These are phyloP conservation scores for Proliferodiscus dingleyae DNA, from an alignment of 2,329 filamentous ascomycete species.

Conservation along the genomic window DNA sequence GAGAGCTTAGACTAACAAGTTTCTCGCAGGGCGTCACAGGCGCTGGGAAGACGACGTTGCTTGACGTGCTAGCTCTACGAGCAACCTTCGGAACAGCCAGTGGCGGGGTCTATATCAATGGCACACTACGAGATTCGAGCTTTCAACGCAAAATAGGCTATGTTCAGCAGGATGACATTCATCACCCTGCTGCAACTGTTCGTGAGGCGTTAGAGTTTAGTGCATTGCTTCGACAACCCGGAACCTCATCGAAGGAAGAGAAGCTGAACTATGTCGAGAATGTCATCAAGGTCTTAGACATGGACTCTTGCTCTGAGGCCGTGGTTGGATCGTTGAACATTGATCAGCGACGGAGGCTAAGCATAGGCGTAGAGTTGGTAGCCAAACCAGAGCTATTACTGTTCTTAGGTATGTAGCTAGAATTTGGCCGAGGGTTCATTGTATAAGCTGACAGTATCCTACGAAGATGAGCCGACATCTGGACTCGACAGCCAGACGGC, in stretches of 20 bases:
- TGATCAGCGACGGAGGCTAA: conserved; percentile 70
- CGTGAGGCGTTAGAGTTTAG: conserved; percentile 84
- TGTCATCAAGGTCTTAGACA: conserved; percentile 84
- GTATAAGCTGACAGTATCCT: conserved; percentile 33
- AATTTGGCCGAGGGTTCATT: background rate
- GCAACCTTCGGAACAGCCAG: conserved; percentile 84
- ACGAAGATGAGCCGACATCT: conserved; percentile 84
- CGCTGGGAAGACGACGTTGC: conserved; percentile 88
- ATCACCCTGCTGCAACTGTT: conserved; percentile 78
- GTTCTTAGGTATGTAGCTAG: conserved; percentile 54
- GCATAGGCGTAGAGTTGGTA: conserved; percentile 88
- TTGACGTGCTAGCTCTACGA: conserved; percentile 81
- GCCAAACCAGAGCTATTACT: conserved; percentile 83
- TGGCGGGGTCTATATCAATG: conserved; percentile 71
- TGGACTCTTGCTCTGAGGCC: conserved; percentile 86
- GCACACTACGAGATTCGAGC: conserved; percentile 64
- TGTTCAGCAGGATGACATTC: conserved; percentile 68
- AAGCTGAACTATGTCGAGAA: conserved; percentile 86
- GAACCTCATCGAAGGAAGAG: conserved; percentile 64
- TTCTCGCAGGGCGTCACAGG: conserved; percentile 46
- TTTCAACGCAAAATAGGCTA: conserved; percentile 94
- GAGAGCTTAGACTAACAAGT: background rate
- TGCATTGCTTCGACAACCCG: conserved; percentile 78
- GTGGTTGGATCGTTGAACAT: conserved; percentile 81
- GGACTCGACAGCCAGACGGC: conserved; percentile 88